phyloP scores from a whole-genome alignment of 768 basidiomycete species.

The Boletus patriciae region DNA sequence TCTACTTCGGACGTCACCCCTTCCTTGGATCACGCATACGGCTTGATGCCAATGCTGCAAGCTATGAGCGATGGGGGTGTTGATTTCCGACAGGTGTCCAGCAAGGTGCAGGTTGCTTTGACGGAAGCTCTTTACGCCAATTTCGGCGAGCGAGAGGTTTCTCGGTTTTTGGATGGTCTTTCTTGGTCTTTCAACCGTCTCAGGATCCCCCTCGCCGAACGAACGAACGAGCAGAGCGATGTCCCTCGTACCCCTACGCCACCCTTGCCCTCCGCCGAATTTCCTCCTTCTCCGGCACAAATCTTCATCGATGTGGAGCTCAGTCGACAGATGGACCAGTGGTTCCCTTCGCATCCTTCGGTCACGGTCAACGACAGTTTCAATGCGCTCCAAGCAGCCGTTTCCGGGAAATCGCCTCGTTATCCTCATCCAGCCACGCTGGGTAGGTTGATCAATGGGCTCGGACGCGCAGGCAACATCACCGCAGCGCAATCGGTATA shows the following conservation, averaged over 20 bases:
- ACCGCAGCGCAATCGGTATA: conserved; percentile 68
- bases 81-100: conserved; percentile 28
- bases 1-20: conserved; percentile 6
- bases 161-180: conserved; percentile 24
- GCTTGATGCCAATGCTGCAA: conserved; percentile 44
- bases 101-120: conserved; percentile 19
- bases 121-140: conserved; percentile 29
- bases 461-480: conserved; percentile 63
- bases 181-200: conserved; percentile 19
- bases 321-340: conserved; percentile 35
- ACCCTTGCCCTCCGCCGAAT: conserved; percentile 11
- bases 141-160: conserved; percentile 19
- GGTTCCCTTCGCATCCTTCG: conserved; percentile 29
- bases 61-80: conserved; percentile 38
- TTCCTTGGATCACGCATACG: conserved; percentile 35
- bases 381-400: conserved; percentile 45
- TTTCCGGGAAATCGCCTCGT: conserved; percentile 37
- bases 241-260: conserved; percentile 12
- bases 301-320: conserved; percentile 28
- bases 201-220: conserved; percentile 21
- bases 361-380: conserved; percentile 45
- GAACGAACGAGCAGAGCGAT: conserved; percentile 3
- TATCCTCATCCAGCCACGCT: conserved; percentile 55
- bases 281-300: conserved; percentile 8
- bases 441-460: conserved; percentile 61